Evolutionary conservation across 1,284 basidiomycete species (phyloP).

Genomic region (Boletellus sp.): DNA sequence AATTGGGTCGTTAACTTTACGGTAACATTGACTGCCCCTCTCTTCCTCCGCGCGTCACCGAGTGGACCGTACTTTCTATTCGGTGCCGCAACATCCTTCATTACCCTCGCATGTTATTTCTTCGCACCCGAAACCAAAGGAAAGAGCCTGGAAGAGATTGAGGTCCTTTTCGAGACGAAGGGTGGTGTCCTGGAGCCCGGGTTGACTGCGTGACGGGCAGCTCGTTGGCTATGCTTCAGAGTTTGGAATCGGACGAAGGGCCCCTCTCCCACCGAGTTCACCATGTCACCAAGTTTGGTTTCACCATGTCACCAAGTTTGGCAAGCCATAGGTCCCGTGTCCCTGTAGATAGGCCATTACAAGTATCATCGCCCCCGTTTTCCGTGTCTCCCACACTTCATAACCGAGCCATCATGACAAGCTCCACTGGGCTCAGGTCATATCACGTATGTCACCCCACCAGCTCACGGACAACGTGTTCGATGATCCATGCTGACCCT

Average conservation of each 20-base stretch:
- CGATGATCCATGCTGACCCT: not conserved
- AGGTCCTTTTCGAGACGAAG: constrained; percentile 34
- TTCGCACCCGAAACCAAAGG: constrained; percentile 48
- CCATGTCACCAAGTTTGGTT: not conserved
- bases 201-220: constrained; percentile 1
- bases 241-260: not conserved
- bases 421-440: not conserved
- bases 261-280: too few relatives aligned
- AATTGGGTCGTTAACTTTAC: constrained; percentile 4
- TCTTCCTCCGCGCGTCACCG: constrained; percentile 4
- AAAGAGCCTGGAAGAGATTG: constrained; percentile 42
- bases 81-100: constrained; percentile 36
- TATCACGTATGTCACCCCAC: not conserved
- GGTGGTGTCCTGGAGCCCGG: not conserved
- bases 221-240: not conserved
- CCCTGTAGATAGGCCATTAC: constrained; percentile 1
- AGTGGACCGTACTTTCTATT: constrained; percentile 52
- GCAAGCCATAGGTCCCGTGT: not conserved
- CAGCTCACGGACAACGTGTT: not conserved
- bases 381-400: not conserved
- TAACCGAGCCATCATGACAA: not conserved
- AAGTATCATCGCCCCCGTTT: not conserved
- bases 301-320: not conserved
- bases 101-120: constrained; percentile 38
- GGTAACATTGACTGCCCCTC: not conserved